Evolutionary conservation across 495 filamentous ascomycete genomes (phyloP).

Genomic region (Penicillium samsonianum): DNA sequence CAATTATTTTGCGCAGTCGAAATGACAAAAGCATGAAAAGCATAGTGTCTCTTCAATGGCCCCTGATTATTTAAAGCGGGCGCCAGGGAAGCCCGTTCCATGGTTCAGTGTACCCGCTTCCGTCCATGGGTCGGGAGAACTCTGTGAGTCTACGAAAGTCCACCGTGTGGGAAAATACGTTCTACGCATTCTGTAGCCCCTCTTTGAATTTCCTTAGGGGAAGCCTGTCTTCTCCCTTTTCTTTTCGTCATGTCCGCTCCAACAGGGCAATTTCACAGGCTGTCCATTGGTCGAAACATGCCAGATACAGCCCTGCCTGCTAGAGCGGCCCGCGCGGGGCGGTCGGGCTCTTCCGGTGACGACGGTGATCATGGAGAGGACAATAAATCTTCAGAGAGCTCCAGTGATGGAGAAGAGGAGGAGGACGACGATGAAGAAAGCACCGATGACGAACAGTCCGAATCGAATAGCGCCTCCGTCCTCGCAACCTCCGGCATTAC

Average conservation of each 20-base stretch:
- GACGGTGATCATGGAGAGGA: constrained; percentile 20
- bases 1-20: constrained; percentile 3
- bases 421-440: constrained; percentile 19
- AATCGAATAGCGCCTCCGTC: constrained; percentile 25
- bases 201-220: constrained; percentile 3
- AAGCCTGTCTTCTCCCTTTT: constrained; percentile 12
- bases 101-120: constrained; percentile 42
- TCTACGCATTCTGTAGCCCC: constrained; percentile 7
- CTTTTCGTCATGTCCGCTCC: constrained; percentile 41
- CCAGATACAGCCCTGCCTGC: constrained; percentile 29
- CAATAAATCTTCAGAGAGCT: constrained; percentile 17
- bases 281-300: constrained; percentile 42
- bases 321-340: constrained; percentile 24
- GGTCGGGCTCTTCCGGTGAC: constrained; percentile 21
- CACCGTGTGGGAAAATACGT: constrained; percentile 14
- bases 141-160: constrained; percentile 32
- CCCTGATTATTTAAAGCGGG: constrained; percentile 35
- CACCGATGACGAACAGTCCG: constrained; percentile 25
- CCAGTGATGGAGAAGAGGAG: constrained; percentile 17
- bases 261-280: constrained; percentile 42
- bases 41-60: constrained; percentile 2
- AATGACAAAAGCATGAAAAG: constrained; percentile 7
- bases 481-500: constrained; percentile 42
- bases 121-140: constrained; percentile 46
- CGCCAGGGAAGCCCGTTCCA: constrained; percentile 30